A percentile compares a stretch with the other conserved stretches of the same genome.
These are phyloP conservation scores for Sclerotinia sclerotiorum DNA, from an alignment of 2,329 filamentous ascomycete genomes.

Conservation along the genomic window DNA sequence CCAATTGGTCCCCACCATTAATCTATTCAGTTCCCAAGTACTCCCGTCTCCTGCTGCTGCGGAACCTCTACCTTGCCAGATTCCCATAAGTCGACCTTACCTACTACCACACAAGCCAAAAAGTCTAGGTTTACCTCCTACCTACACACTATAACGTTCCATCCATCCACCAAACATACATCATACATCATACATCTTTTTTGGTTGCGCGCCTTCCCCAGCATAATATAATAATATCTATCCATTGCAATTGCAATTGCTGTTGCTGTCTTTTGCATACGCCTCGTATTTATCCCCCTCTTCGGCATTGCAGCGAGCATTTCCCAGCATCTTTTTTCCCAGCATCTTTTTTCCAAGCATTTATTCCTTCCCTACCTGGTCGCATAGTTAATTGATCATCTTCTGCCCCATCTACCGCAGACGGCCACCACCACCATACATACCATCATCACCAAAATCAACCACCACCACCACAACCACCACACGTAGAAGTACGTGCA, in stretches of 20 bases:
- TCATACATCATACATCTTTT: conserved; percentile 10
- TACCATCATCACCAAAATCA: background rate
- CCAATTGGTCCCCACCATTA: conserved; percentile 17
- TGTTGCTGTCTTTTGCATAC: conserved; percentile 10
- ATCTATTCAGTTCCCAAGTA: conserved; percentile 15
- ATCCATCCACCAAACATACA: conserved; percentile 14
- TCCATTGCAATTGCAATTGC: conserved; percentile 19
- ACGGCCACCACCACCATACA: conserved; percentile 8
- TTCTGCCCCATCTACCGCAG: conserved; percentile 21
- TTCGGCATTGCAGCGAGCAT: conserved; percentile 18
- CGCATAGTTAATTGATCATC: conserved; percentile 17
- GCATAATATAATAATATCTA: conserved; percentile 17
- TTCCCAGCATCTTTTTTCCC: conserved; percentile 20
- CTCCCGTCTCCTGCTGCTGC: conserved; percentile 20
- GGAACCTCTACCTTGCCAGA: conserved; percentile 19
- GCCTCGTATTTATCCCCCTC: conserved; percentile 16
- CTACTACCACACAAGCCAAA: conserved; percentile 9
- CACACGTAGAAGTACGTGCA: conserved; percentile 29
- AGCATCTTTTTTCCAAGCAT: too few relatives aligned
- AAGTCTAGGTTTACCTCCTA: conserved; percentile 7
- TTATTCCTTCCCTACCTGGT: conserved; percentile 21
- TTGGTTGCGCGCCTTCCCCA: conserved; percentile 15
- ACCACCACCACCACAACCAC: conserved; percentile 12
- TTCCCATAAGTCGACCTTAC: conserved; percentile 9
- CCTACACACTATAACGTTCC: conserved; percentile 13